Evolutionary conservation across 1,284 basidiomycete species (phyloP).

Genomic region (Apiotrichum laibachii): DNA sequence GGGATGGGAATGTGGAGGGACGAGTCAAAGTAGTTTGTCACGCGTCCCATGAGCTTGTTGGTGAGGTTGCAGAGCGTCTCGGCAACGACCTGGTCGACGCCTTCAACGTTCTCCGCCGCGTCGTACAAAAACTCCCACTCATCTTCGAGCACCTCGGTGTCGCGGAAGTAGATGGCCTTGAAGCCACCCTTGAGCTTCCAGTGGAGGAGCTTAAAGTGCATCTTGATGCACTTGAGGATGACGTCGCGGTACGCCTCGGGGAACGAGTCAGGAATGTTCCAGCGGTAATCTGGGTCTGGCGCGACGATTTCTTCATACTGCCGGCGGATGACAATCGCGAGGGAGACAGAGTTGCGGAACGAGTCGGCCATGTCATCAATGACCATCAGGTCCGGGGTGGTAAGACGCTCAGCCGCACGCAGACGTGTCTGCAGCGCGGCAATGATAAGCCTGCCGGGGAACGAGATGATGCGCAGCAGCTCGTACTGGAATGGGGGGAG

Average conservation of each 20-base stretch:
- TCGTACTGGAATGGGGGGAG: constrained; percentile 91
- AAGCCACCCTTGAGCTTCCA: constrained; percentile 93
- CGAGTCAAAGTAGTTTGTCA: constrained; percentile 89
- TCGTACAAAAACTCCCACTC: constrained; percentile 96
- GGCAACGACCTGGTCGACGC: constrained; percentile 87
- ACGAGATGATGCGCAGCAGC: constrained; percentile 88
- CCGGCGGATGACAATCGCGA: constrained; percentile 90
- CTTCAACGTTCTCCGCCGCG: constrained; percentile 82
- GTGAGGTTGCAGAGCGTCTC: constrained; percentile 89
- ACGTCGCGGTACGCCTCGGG: constrained; percentile 85
- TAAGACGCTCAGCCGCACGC: constrained; percentile 84
- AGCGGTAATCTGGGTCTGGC: constrained; percentile 80
- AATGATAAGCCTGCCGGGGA: constrained; percentile 91
- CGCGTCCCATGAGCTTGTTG: constrained; percentile 82
- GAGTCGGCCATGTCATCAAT: constrained; percentile 96
- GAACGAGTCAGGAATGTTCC: constrained; percentile 85
- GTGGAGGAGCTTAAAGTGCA: constrained; percentile 91
- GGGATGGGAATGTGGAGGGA: constrained; percentile 76
- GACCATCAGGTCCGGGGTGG: constrained; percentile 78
- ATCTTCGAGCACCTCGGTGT: constrained; percentile 93
- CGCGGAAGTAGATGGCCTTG: constrained; percentile 91
- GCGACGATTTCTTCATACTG: constrained; percentile 87
- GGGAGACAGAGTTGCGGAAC: constrained; percentile 82
- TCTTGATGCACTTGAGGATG: constrained; percentile 79
- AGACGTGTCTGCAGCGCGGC: constrained; percentile 85